phyloP scores from a whole-genome alignment of 2,329 filamentous ascomycete species.

The Alternaria metachromatica region DNA sequence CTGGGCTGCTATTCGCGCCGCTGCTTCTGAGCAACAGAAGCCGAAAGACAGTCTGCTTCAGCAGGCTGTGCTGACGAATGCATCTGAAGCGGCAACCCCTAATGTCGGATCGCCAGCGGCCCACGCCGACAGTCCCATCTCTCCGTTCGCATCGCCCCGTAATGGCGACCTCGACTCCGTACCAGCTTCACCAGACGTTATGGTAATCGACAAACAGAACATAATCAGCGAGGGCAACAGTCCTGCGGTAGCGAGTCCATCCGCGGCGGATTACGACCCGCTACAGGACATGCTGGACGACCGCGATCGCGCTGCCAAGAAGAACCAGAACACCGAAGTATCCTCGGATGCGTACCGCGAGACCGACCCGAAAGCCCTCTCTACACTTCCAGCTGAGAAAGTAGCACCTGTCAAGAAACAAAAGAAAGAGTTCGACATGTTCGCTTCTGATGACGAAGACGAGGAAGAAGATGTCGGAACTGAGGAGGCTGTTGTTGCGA shows the following conservation, averaged over 20 bases:
- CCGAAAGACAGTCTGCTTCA: constrained; percentile 70
- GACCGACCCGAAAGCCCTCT: constrained; percentile 60
- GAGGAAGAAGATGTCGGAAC: constrained; percentile 68
- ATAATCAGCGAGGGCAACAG: constrained; percentile 45
- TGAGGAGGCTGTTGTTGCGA: constrained; percentile 48
- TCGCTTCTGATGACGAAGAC: constrained; percentile 73
- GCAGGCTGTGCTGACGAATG: constrained; percentile 71
- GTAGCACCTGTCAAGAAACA: constrained; percentile 45
- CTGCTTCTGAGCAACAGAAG: constrained; percentile 50
- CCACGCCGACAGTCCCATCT: constrained; percentile 41
- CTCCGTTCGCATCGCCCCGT: constrained; percentile 46
- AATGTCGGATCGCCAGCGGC: constrained; percentile 52
- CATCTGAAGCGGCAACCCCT: constrained; percentile 63
- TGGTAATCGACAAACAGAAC: constrained; percentile 51
- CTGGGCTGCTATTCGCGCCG: constrained; percentile 42
- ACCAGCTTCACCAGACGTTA: constrained; percentile 49
- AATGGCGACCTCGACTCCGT: constrained; percentile 46
- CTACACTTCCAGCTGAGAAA: constrained; percentile 55
- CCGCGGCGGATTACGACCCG: constrained; percentile 92
- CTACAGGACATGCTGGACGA: constrained; percentile 89
- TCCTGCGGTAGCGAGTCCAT: constrained; percentile 69
- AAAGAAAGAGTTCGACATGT: constrained; percentile 68
- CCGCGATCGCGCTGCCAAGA: constrained; percentile 70
- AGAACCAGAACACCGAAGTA: constrained; percentile 46
- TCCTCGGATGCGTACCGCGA: constrained; percentile 65